phyloP scores from a whole-genome alignment of 2,329 filamentous ascomycete genomes.

The Exophiala oligosperma region DNA sequence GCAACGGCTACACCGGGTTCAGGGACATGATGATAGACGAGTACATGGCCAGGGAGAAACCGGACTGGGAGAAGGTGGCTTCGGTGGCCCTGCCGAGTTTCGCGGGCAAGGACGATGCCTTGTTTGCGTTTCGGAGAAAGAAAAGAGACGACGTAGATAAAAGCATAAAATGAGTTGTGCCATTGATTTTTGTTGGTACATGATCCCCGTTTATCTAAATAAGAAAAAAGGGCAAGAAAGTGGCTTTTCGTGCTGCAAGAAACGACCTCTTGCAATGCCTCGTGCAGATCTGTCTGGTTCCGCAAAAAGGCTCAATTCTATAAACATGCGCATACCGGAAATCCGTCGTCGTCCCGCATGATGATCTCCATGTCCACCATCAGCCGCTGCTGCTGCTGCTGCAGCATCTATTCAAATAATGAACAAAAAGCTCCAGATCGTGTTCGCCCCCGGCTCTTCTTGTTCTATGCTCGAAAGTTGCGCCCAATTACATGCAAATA shows the following conservation, averaged over 20 bases:
- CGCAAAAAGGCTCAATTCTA: constrained; percentile 7
- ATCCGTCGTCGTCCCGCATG: neutral
- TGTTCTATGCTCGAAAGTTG: constrained; percentile 1
- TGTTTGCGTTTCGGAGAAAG: constrained; percentile 60
- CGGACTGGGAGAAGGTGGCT: constrained; percentile 59
- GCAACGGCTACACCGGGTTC: constrained; percentile 73
- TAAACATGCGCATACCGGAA: neutral
- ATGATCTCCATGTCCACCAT: constrained; percentile 1
- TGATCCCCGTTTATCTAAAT: constrained; percentile 10
- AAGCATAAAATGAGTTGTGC: constrained; percentile 1
- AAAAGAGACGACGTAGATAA: neutral
- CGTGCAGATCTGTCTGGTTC: constrained; percentile 4
- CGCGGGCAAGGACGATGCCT: constrained; percentile 72
- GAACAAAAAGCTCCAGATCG: neutral
- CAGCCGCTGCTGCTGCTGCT: constrained; percentile 1
- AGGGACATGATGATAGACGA: constrained; percentile 62
- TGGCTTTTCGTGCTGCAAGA: constrained; percentile 6
- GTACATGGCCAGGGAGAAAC: constrained; percentile 58
- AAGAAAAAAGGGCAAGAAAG: neutral
- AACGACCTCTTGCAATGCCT: neutral
- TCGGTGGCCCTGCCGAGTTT: constrained; percentile 72
- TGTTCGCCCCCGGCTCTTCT: no score
- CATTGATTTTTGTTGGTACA: constrained; percentile 23
- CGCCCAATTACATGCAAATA: neutral
- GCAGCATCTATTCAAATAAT: constrained; percentile 11